Evolutionary conservation across 805 yeast genomes (phyloP).

Genomic region (Maudiozyma saulgeensis): DNA sequence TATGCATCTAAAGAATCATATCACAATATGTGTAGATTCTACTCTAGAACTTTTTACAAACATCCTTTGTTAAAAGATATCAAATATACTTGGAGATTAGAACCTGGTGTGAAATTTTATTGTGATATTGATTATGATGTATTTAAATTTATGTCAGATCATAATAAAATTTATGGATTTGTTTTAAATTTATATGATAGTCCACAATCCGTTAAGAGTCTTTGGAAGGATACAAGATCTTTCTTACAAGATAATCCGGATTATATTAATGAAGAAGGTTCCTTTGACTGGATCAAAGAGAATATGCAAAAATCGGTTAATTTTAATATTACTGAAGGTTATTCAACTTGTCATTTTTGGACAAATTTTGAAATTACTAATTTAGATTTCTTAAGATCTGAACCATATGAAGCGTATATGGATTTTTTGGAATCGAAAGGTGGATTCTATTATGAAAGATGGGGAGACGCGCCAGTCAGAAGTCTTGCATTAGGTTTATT

Average conservation of each 20-base stretch:
- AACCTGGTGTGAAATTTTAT: constrained; percentile 64
- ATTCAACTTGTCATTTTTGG: constrained; percentile 78
- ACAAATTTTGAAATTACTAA: constrained; percentile 80
- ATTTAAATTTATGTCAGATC: constrained; percentile 70
- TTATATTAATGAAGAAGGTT: constrained; percentile 42
- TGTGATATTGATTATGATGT: constrained; percentile 75
- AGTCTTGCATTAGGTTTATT: constrained; percentile 64
- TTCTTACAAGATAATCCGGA: constrained; percentile 55
- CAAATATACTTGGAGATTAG: constrained; percentile 90
- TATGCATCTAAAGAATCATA: constrained; percentile 56
- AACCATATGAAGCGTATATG: constrained; percentile 58
- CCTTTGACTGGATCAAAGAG: constrained; percentile 56
- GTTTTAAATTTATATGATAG: constrained; percentile 65
- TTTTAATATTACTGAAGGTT: constrained; percentile 34
- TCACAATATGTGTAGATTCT: constrained; percentile 86
- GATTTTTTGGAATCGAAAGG: constrained; percentile 56
- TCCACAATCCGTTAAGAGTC: constrained; percentile 58
- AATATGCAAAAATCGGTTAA: constrained; percentile 42
- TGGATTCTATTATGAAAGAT: constrained; percentile 80
- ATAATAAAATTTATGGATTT: constrained; percentile 65
- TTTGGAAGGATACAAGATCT: constrained; percentile 64
- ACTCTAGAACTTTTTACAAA: constrained; percentile 74
- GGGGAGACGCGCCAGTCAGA: constrained; percentile 94
- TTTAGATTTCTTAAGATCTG: constrained; percentile 67
- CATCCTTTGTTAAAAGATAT: constrained; percentile 56